phyloP scores from a whole-genome alignment of 2,329 filamentous ascomycete genomes.

The Monilinia polystroma region DNA sequence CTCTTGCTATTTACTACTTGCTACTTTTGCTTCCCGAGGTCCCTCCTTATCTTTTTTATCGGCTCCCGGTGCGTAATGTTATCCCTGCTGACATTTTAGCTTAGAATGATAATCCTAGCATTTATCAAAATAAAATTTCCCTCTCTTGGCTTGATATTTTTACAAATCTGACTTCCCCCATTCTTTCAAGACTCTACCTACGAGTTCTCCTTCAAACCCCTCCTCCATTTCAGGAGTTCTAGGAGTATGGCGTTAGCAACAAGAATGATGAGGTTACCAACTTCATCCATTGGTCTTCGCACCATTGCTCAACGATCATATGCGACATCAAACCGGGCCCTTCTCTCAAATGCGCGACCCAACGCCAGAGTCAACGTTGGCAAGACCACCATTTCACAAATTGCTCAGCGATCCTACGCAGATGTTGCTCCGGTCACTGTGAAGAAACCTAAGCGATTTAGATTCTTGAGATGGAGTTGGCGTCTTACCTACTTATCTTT shows the following conservation, averaged over 20 bases:
- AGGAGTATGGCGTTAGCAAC: slow-evolving; percentile 39
- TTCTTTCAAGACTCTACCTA: neutral
- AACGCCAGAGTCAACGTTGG: slow-evolving; percentile 31
- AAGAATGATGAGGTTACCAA: slow-evolving; percentile 38
- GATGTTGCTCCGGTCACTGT: slow-evolving; percentile 45
- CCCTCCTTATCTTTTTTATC: slow-evolving; percentile 12
- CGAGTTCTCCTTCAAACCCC: slow-evolving; percentile 1
- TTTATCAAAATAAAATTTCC: slow-evolving; percentile 25
- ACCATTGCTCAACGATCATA: slow-evolving; percentile 35
- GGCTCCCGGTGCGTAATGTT: slow-evolving; percentile 3
- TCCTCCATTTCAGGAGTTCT: slow-evolving; percentile 19
- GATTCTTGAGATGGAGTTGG: slow-evolving; percentile 76
- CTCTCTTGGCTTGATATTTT: slow-evolving; percentile 3
- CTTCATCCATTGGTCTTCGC: slow-evolving; percentile 37
- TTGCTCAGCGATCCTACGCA: slow-evolving; percentile 47
- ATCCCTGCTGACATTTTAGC: slow-evolving; percentile 17
- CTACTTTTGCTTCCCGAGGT: no score
- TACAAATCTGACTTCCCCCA: neutral
- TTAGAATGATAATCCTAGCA: slow-evolving; percentile 7
- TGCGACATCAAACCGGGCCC: slow-evolving; percentile 32
- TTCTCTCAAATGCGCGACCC: slow-evolving; percentile 35
- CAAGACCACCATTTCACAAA: slow-evolving; percentile 40
- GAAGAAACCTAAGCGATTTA: slow-evolving; percentile 59
- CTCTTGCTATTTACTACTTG: no score
- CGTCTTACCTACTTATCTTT: slow-evolving; percentile 75